A percentile compares a stretch with the other conserved stretches of the same genome.
Evolutionary conservation across 2,329 filamentous ascomycete species (phyloP).

Genomic region (Pyrenochaeta sp.): DNA sequence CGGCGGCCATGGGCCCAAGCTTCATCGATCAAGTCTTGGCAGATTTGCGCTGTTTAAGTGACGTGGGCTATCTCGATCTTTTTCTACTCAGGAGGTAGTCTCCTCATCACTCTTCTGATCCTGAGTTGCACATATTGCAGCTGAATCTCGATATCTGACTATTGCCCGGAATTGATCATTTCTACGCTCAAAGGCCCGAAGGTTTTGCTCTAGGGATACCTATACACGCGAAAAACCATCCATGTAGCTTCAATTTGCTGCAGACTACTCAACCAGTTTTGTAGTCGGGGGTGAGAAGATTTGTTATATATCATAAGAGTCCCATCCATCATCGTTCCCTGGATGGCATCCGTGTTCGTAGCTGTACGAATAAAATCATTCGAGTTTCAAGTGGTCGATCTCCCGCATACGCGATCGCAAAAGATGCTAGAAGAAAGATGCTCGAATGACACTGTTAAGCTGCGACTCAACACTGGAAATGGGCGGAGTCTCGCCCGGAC

Average conservation of each 20-base stretch:
- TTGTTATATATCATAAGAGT: neutral
- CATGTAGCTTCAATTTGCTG: neutral
- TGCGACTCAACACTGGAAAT: neutral
- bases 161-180: neutral
- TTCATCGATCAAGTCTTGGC: slow-evolving; percentile 16
- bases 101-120: neutral
- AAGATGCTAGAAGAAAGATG: slow-evolving; percentile 1
- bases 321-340: neutral
- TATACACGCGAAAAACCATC: neutral
- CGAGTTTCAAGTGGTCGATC: slow-evolving; percentile 8
- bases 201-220: neutral
- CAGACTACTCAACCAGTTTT: neutral
- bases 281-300: neutral
- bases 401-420: slow-evolving; percentile 4
- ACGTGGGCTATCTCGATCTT: neutral
- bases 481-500: slow-evolving; percentile 1
- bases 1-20: slow-evolving; percentile 17
- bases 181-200: neutral
- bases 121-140: neutral
- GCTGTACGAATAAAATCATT: neutral
- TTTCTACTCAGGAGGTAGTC: neutral
- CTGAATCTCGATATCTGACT: neutral
- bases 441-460: slow-evolving; percentile 3
- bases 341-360: neutral
- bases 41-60: slow-evolving; percentile 8